Conservation (phyloP, 352 stramenopile species). For the Porosira glacialis region DNA sequence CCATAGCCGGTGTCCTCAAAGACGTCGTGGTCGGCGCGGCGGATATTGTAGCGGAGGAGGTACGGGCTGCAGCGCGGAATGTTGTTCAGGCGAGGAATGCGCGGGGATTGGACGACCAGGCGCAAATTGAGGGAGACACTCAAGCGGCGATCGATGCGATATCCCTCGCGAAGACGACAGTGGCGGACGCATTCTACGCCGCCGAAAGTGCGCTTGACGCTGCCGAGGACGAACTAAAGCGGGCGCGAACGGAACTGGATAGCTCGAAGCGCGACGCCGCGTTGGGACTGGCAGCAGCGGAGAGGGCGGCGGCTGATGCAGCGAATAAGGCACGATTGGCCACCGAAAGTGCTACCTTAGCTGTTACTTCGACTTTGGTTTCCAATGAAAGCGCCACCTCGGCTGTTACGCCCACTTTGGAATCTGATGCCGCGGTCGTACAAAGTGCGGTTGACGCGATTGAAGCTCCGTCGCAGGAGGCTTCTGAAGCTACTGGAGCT, state of each 20-base stretch:
- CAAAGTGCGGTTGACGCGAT: too few relatives aligned
- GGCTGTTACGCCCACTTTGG: too few relatives aligned
- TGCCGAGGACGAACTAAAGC: conserved; percentile 14
- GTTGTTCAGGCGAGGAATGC: conserved; percentile 26
- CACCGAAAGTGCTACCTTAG: background rate
- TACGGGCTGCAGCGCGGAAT: background rate
- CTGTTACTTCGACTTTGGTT: too few relatives aligned
- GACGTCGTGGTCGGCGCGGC: background rate
- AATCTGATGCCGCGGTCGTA: too few relatives aligned
- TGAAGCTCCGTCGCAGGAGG: too few relatives aligned
- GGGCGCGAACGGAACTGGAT: conserved; percentile 5
- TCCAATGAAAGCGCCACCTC: too few relatives aligned
- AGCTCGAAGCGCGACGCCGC: background rate
- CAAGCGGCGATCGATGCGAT: conserved; percentile 14
- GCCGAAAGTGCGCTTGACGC: conserved; percentile 12
- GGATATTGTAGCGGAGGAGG: background rate
- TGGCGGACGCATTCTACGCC: conserved; percentile 21
- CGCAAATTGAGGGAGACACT: conserved; percentile 5
- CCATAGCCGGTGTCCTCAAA: conserved; percentile 8
- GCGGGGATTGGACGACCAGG: background rate
- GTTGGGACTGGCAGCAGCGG: conserved; percentile 15
- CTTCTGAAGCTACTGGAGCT: too few relatives aligned
- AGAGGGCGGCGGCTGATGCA: conserved; percentile 16
- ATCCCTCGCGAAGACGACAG: conserved; percentile 21
- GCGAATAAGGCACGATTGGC: conserved; percentile 5